phyloP scores from a whole-genome alignment of 352 stramenopile genomes.

The Phytophthora citricola region DNA sequence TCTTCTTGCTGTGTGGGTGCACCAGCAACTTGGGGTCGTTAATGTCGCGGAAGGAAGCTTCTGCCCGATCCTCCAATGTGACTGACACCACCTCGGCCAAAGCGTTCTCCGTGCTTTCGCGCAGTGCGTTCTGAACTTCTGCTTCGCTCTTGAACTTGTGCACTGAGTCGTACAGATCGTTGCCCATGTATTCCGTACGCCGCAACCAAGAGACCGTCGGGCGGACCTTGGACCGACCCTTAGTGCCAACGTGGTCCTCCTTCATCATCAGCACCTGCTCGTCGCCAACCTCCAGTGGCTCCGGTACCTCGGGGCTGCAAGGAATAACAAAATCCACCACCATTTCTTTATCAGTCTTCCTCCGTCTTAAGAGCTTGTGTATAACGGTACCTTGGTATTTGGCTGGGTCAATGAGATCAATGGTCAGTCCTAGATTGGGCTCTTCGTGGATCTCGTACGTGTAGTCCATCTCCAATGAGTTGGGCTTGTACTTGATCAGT shows the following conservation, averaged over 20 bases:
- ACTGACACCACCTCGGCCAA: slow-evolving; percentile 75
- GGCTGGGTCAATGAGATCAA: slow-evolving; percentile 86
- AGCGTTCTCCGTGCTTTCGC: slow-evolving; percentile 83
- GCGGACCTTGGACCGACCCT: slow-evolving; percentile 66
- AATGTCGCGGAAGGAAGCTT: slow-evolving; percentile 82
- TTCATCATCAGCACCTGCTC: slow-evolving; percentile 86
- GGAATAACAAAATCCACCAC: slow-evolving; percentile 10
- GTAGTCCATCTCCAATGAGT: slow-evolving; percentile 86
- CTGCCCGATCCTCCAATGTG: slow-evolving; percentile 78
- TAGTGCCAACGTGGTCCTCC: slow-evolving; percentile 54
- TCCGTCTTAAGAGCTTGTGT: background rate
- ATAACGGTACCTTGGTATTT: slow-evolving; percentile 76
- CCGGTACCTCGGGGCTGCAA: slow-evolving; percentile 53
- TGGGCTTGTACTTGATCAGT: slow-evolving; percentile 90
- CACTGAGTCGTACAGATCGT: slow-evolving; percentile 84
- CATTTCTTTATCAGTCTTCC: background rate
- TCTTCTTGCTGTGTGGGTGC: slow-evolving; percentile 84
- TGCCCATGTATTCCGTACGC: slow-evolving; percentile 88
- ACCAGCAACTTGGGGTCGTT: slow-evolving; percentile 69
- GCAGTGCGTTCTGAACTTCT: slow-evolving; percentile 83
- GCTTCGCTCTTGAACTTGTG: slow-evolving; percentile 91
- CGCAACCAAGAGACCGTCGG: slow-evolving; percentile 83
- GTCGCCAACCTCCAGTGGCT: slow-evolving; percentile 71
- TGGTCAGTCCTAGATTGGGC: slow-evolving; percentile 74
- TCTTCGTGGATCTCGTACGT: slow-evolving; percentile 88